phyloP scores from a whole-genome alignment of 2,329 filamentous ascomycete genomes.

The Xylariaceae sp. region DNA sequence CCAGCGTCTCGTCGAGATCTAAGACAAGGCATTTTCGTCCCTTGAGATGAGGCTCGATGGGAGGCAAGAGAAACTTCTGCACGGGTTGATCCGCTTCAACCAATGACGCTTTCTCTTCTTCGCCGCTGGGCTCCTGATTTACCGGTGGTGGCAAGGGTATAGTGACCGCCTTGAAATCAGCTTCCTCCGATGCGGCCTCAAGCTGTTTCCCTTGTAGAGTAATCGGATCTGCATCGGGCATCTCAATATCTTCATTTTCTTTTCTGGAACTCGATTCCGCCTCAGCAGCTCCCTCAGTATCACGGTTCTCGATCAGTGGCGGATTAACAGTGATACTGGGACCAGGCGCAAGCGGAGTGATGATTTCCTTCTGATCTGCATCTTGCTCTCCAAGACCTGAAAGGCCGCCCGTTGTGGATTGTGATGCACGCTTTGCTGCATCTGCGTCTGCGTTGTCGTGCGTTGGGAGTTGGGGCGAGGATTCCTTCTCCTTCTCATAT shows the following conservation, averaged over 20 bases:
- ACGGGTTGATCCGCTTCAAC: slow-evolving; percentile 37
- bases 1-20: slow-evolving; percentile 92
- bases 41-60: slow-evolving; percentile 70
- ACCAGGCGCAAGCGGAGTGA: slow-evolving; percentile 32
- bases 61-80: slow-evolving; percentile 73
- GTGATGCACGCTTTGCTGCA: slow-evolving; percentile 42
- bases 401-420: slow-evolving; percentile 44
- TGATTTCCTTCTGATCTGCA: slow-evolving; percentile 44
- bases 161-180: slow-evolving; percentile 39
- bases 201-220: slow-evolving; percentile 40
- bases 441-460: slow-evolving; percentile 36
- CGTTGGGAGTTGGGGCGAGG: slow-evolving; percentile 29
- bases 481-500: slow-evolving; percentile 45
- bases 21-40: slow-evolving; percentile 92
- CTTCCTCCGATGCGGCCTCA: slow-evolving; percentile 35
- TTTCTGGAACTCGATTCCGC: slow-evolving; percentile 37
- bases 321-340: slow-evolving; percentile 41
- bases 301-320: slow-evolving; percentile 32
- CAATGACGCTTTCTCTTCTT: slow-evolving; percentile 41
- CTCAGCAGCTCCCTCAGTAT: slow-evolving; percentile 34
- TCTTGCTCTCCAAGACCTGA: slow-evolving; percentile 39
- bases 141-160: slow-evolving; percentile 44
- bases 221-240: slow-evolving; percentile 56
- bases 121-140: slow-evolving; percentile 29
- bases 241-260: slow-evolving; percentile 59